phyloP scores from a whole-genome alignment of 164 flowering plant genomes.

The Berberis thunbergii region DNA sequence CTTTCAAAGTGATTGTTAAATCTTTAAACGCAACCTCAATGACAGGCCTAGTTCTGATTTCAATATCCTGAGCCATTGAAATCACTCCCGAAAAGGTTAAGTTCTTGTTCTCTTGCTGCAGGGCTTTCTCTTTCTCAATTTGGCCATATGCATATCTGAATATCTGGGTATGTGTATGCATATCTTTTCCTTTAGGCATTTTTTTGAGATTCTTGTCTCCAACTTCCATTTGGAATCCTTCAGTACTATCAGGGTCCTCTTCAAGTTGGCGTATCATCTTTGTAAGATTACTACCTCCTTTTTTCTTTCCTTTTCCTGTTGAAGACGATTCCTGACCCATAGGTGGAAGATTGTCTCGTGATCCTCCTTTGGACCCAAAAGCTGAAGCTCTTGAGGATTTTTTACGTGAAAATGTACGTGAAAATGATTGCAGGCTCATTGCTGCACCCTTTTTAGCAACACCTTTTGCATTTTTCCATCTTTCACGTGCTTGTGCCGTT shows the following conservation, averaged over 20 bases:
- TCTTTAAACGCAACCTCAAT: constrained; percentile 95
- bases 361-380: constrained; percentile 36
- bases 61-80: constrained; percentile 80
- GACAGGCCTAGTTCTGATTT: constrained; percentile 57
- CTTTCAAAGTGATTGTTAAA: constrained; percentile 76
- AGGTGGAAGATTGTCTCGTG: constrained; percentile 41
- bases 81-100: constrained; percentile 88
- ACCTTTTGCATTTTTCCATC: constrained; percentile 89
- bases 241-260: constrained; percentile 53
- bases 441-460: constrained; percentile 63
- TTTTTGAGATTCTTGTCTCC: constrained; percentile 72
- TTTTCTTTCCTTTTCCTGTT: constrained; percentile 41
- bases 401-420: constrained; percentile 88
- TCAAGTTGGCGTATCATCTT: constrained; percentile 72
- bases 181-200: constrained; percentile 62
- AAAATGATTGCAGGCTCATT: constrained; percentile 56
- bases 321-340: constrained; percentile 20
- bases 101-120: constrained; percentile 69
- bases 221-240: constrained; percentile 73
- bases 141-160: constrained; percentile 97
- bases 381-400: constrained; percentile 33
- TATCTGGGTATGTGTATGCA: constrained; percentile 89
- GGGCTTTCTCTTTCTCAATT: constrained; percentile 94
- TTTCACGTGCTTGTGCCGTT: constrained; percentile 91
- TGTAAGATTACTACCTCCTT: constrained; percentile 57